These are phyloP conservation scores for Tetracentron sinense DNA, from an alignment of 164 flowering plant genomes.

Conservation along the genomic window DNA sequence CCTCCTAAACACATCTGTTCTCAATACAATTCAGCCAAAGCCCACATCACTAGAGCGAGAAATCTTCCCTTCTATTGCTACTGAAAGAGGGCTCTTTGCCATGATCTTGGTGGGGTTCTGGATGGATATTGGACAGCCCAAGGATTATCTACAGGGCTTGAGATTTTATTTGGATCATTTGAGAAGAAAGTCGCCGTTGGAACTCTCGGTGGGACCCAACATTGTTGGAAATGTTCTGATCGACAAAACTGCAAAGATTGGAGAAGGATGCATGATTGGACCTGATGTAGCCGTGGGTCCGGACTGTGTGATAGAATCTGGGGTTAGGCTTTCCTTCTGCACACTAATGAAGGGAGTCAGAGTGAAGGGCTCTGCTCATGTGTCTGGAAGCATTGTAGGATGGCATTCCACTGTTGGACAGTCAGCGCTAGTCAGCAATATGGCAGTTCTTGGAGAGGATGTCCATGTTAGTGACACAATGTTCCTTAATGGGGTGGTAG, in stretches of 20 bases:
- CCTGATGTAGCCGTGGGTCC: constrained; percentile 24
- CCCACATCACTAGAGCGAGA: constrained; percentile 23
- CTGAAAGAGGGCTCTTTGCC: constrained; percentile 17
- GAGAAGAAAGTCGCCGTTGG: constrained; percentile 7
- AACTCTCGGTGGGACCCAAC: constrained; percentile 17
- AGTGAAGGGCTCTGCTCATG: constrained; percentile 15
- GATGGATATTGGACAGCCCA: constrained; percentile 29
- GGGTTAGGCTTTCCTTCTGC: constrained; percentile 23
- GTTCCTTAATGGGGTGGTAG: constrained; percentile 20
- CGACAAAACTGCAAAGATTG: constrained; percentile 16
- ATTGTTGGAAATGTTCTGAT: constrained; percentile 22
- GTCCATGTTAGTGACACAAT: constrained; percentile 21
- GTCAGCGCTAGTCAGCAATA: constrained; percentile 16
- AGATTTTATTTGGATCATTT: constrained; percentile 21
- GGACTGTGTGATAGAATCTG: constrained; percentile 17
- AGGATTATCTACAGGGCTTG: constrained; percentile 20
- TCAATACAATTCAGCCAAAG: constrained; percentile 13
- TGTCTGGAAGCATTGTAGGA: constrained; percentile 25
- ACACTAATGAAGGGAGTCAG: constrained; percentile 20
- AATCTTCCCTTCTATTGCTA: constrained; percentile 22
- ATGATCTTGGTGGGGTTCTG: constrained; percentile 25
- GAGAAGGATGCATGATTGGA: constrained; percentile 22
- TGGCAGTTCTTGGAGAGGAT: constrained; percentile 25
- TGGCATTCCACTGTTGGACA: constrained; percentile 26
- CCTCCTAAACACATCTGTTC: constrained; percentile 20